phyloP scores from a whole-genome alignment of 2,329 filamentous ascomycete genomes.

The Helotiales sp. region DNA sequence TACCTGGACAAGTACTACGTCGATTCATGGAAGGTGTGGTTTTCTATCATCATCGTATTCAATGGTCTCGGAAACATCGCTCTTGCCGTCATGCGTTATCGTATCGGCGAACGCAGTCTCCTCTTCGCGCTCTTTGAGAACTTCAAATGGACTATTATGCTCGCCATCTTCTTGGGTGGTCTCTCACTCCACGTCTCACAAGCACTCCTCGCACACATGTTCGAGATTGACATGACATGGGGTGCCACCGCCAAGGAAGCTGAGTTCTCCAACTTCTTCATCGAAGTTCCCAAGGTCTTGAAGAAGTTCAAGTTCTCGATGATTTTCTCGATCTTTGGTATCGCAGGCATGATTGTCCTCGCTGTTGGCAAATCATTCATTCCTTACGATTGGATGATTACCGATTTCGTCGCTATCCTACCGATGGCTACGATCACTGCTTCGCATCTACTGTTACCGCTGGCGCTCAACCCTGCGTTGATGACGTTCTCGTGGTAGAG shows the following conservation, averaged over 20 bases:
- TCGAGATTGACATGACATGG: slow-evolving; percentile 86
- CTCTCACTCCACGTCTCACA: slow-evolving; percentile 81
- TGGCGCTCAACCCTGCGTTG: slow-evolving; percentile 77
- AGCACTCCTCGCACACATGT: slow-evolving; percentile 81
- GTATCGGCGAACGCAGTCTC: slow-evolving; percentile 67
- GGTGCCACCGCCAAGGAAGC: slow-evolving; percentile 84
- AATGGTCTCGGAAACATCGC: slow-evolving; percentile 75
- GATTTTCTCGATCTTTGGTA: slow-evolving; percentile 65
- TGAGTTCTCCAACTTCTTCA: slow-evolving; percentile 82
- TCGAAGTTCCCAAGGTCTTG: slow-evolving; percentile 79
- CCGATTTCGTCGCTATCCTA: slow-evolving; percentile 75
- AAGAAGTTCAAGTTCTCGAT: slow-evolving; percentile 69
- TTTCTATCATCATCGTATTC: slow-evolving; percentile 80
- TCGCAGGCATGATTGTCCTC: slow-evolving; percentile 53
- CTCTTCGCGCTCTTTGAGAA: slow-evolving; percentile 63
- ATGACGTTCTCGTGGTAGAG: slow-evolving; percentile 78
- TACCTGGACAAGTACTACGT: slow-evolving; percentile 82
- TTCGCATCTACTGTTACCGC: slow-evolving; percentile 72
- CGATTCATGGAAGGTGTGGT: slow-evolving; percentile 80
- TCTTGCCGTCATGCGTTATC: slow-evolving; percentile 74
- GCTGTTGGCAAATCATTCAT: slow-evolving; percentile 54
- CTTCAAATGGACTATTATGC: slow-evolving; percentile 75
- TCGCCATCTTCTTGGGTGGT: slow-evolving; percentile 83
- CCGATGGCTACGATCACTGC: slow-evolving; percentile 74
- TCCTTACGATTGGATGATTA: slow-evolving; percentile 69